A percentile compares a stretch with the other conserved stretches of the same genome.
These are phyloP conservation scores for Coemansia sp. DNA, from an alignment of 192 early-diverging fungal species.

Conservation along the genomic window DNA sequence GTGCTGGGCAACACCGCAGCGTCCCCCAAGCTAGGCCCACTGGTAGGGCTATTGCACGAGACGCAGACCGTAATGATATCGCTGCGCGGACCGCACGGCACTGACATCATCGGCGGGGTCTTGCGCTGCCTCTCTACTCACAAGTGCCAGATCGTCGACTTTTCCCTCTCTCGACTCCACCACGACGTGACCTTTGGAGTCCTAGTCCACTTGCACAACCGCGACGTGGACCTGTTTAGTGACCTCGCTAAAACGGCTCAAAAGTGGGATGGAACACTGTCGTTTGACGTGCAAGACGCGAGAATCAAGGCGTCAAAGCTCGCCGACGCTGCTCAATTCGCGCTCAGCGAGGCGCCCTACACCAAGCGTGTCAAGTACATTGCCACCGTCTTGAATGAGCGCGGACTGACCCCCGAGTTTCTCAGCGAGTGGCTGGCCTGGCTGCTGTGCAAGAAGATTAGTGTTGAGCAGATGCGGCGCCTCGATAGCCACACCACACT, in stretches of 20 bases:
- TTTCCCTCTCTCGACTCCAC: conserved; percentile 83
- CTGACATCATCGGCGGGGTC: conserved; percentile 85
- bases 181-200: conserved; percentile 95
- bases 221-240: conserved; percentile 75
- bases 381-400: conserved; percentile 82
- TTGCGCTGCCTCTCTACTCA: conserved; percentile 71
- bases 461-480: conserved; percentile 85
- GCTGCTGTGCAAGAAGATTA: conserved; percentile 73
- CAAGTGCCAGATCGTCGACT: conserved; percentile 79
- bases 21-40: conserved; percentile 52
- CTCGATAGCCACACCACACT: conserved; percentile 65
- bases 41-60: conserved; percentile 38
- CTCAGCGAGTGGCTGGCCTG: conserved; percentile 77
- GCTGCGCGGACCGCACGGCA: conserved; percentile 83
- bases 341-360: conserved; percentile 79
- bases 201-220: conserved; percentile 69
- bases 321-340: conserved; percentile 48
- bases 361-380: conserved; percentile 80
- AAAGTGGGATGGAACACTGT: conserved; percentile 82
- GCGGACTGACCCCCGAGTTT: conserved; percentile 73
- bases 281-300: conserved; percentile 75
- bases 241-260: conserved; percentile 73
- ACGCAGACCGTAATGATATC: conserved; percentile 79
- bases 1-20: conserved; percentile 53
- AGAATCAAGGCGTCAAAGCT: conserved; percentile 59